Conservation (phyloP, 192 early-diverging fungal genomes). For the Backusella westeae region DNA sequence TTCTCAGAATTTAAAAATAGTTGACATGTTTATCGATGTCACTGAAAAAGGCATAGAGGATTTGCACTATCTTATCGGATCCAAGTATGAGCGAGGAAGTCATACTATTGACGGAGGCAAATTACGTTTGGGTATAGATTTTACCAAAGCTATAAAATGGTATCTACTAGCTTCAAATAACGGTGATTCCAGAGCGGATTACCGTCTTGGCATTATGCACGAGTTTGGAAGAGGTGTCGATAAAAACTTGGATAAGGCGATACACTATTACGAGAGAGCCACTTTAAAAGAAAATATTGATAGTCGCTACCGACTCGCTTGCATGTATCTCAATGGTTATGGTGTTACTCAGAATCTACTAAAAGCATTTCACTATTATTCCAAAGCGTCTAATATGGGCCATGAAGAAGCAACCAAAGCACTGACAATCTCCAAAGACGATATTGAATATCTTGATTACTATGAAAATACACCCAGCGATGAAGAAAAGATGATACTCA, state of each 20-base stretch:
- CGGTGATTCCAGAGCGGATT: too few species aligned
- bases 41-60: background rate
- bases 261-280: background rate
- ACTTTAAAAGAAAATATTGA: background rate
- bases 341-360: background rate
- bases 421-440: background rate
- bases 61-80: background rate
- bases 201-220: background rate
- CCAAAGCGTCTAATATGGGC: background rate
- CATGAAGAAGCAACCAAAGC: background rate
- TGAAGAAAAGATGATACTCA: background rate
- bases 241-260: background rate
- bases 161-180: too few species aligned
- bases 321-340: background rate
- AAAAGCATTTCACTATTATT: background rate
- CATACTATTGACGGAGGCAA: too few species aligned
- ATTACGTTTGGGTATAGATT: too few species aligned
- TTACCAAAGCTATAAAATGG: too few species aligned
- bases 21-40: background rate
- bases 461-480: too few species aligned
- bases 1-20: background rate
- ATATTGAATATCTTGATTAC: background rate
- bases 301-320: background rate
- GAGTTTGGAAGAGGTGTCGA: background rate
- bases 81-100: too few species aligned